Percentiles rank a stretch among this genome's conserved stretches.
phyloP scores from a whole-genome alignment of 1,284 basidiomycete species.

The Porogramme epimiltina region DNA sequence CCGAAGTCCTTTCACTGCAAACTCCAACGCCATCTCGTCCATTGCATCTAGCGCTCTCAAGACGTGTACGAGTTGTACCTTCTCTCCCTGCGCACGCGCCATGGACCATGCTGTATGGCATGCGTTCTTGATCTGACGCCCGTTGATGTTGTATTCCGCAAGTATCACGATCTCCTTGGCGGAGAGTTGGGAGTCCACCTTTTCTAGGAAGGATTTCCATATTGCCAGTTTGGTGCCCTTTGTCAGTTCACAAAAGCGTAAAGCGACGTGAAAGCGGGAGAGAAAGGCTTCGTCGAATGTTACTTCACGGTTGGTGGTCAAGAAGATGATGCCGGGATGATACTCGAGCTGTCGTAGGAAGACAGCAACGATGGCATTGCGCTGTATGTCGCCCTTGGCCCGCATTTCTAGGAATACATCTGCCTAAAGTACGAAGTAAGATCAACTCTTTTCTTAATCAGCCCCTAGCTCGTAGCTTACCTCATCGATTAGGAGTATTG shows the following conservation, averaged over 20 bases:
- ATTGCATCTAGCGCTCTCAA: too few species aligned
- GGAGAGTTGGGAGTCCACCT: constrained; percentile 25
- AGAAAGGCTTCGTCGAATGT: constrained; percentile 68
- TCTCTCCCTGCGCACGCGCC: too few species aligned
- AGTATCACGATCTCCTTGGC: constrained; percentile 36
- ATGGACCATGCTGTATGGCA: too few species aligned
- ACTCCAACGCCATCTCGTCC: too few species aligned
- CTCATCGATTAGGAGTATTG: constrained; percentile 65
- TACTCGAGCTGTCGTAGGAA: constrained; percentile 65
- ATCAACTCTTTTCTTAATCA: too few species aligned
- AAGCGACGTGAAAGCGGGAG: constrained; percentile 62
- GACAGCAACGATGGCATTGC: constrained; percentile 67
- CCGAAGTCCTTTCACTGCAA: too few species aligned
- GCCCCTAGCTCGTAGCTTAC: constrained; percentile 26
- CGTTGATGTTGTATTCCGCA: constrained; percentile 51
- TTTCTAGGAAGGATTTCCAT: constrained; percentile 56
- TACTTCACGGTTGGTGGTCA: constrained; percentile 68
- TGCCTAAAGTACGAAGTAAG: constrained; percentile 10
- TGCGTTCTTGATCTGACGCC: constrained; percentile 33
- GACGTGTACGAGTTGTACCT: too few species aligned
- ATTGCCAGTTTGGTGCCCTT: constrained; percentile 50
- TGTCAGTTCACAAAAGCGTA: constrained; percentile 57
- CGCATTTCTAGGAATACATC: constrained; percentile 61
- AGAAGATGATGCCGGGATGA: constrained; percentile 63
- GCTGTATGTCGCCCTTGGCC: constrained; percentile 55